Percentiles rank a stretch among this genome's conserved stretches.
Evolutionary conservation across 345 rosid genomes (phyloP).

Genomic region (Clausena lansium): DNA sequence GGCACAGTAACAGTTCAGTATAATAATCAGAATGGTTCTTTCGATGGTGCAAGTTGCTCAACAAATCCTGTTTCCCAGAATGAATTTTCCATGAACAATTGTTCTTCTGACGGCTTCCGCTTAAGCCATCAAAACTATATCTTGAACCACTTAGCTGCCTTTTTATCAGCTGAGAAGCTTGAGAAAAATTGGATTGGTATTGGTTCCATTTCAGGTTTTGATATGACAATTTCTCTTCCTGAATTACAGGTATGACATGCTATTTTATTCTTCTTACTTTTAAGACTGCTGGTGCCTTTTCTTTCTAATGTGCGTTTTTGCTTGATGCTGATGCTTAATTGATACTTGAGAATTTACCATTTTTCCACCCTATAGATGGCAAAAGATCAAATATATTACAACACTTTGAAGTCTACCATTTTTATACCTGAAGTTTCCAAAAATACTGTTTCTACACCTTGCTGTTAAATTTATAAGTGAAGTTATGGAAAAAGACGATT

Average conservation of each 20-base stretch:
- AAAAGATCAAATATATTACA: too few relatives aligned
- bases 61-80: conserved; percentile 28
- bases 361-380: too few relatives aligned
- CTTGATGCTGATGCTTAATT: conserved; percentile 7
- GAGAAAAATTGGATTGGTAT: conserved; percentile 57
- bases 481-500: too few relatives aligned
- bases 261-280: conserved; percentile 5
- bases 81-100: conserved; percentile 21
- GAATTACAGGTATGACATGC: conserved; percentile 60
- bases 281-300: neutral
- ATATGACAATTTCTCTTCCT: conserved; percentile 62
- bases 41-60: conserved; percentile 40
- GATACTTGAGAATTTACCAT: neutral
- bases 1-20: conserved; percentile 30
- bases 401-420: too few relatives aligned
- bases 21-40: conserved; percentile 33
- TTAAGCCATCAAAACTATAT: conserved; percentile 50
- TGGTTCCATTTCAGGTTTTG: conserved; percentile 70
- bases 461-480: too few relatives aligned
- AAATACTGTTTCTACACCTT: too few relatives aligned
- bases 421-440: too few relatives aligned
- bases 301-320: neutral
- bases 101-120: conserved; percentile 28
- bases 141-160: conserved; percentile 57
- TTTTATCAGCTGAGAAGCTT: conserved; percentile 48